A percentile compares a stretch with the other conserved stretches of the same genome.
Conservation (phyloP, 1,139 yeast species). For the Suzukiozyma palmioleophila region DNA sequence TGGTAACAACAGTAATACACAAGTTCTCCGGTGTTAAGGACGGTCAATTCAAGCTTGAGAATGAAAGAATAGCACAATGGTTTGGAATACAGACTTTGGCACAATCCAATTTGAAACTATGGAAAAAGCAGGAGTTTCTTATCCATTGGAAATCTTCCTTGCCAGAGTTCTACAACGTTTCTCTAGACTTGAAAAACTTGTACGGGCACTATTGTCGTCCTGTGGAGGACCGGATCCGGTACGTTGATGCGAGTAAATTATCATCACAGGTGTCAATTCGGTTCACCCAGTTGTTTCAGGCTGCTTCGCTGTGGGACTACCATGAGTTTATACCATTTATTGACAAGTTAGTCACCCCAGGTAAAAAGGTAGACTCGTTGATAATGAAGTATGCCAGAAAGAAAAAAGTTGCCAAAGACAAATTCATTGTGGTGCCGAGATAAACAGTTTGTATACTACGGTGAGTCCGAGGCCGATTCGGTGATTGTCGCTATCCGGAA, state of each 20-base stretch:
- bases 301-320: constrained; percentile 65
- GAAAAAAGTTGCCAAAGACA: constrained; percentile 50
- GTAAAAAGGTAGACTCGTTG: constrained; percentile 62
- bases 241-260: constrained; percentile 44
- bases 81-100: constrained; percentile 53
- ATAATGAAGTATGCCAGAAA: constrained; percentile 74
- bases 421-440: constrained; percentile 18
- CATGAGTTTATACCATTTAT: constrained; percentile 72
- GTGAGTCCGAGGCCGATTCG: not conserved
- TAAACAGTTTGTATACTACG: constrained; percentile 6
- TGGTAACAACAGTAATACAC: constrained; percentile 43
- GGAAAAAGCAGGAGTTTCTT: constrained; percentile 46
- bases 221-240: constrained; percentile 40
- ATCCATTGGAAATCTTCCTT: constrained; percentile 61
- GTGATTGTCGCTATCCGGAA: not conserved
- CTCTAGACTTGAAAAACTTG: constrained; percentile 49
- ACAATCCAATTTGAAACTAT: constrained; percentile 23
- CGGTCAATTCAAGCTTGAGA: constrained; percentile 30
- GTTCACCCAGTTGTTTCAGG: constrained; percentile 55
- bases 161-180: constrained; percentile 60
- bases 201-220: constrained; percentile 55
- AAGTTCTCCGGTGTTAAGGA: constrained; percentile 33
- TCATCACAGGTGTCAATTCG: constrained; percentile 51
- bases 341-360: constrained; percentile 48
- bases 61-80: constrained; percentile 47